Base-by-base conservation (phyloP, 139 green algal genomes). In the Bryopsis sp. region DNA sequence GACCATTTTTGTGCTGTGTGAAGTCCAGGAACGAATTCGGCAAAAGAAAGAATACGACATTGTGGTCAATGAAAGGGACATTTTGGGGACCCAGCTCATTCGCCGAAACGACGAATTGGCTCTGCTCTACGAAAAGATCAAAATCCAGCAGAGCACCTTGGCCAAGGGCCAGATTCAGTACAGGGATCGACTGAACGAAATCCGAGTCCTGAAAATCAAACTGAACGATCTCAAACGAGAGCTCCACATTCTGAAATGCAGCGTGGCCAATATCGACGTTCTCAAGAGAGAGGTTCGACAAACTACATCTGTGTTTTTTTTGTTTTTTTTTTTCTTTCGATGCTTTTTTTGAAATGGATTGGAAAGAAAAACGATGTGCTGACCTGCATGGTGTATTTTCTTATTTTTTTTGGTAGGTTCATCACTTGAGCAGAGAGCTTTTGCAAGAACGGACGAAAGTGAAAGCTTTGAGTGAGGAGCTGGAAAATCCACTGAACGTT, bases 401-500 rank as follows among this genome's bases (percentile, higher is more conserved):
- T n/a, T n/a, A n/a, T n/a, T 11, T 11, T 11, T 50, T 11, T 50
- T 19, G 43, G 7, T 65, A 65, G 58, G 58, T 65, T 6, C 83
- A 92, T 74, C 78, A 86, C 71, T 77, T 97, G 48, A 85, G 82
- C 39, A 70, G 84, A 0, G 82, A 91, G 71, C 83, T 97, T 69
- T 79, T 96, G 64, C 81, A 88, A 65, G 78, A 77, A 54, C 37
- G 77, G 57, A 75, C 63, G 26, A 88, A 88, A 74, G 81, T 87
- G 8, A 90, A 91, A 74, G 90, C 90, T 33, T 79, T 96, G 50
- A 80, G 70, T 8, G 88, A 96, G 72, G 92, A 97, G 84, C 78
- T 97, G 71, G 90, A 96, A 82, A 95, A 89, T 68, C 92, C 92
- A 24, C 81, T 96, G 38, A 97, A 97, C 58, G 89, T 97, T 76